Base-by-base conservation (phyloP, 257 asterid genomes). In the Fraxinus excelsior region DNA sequence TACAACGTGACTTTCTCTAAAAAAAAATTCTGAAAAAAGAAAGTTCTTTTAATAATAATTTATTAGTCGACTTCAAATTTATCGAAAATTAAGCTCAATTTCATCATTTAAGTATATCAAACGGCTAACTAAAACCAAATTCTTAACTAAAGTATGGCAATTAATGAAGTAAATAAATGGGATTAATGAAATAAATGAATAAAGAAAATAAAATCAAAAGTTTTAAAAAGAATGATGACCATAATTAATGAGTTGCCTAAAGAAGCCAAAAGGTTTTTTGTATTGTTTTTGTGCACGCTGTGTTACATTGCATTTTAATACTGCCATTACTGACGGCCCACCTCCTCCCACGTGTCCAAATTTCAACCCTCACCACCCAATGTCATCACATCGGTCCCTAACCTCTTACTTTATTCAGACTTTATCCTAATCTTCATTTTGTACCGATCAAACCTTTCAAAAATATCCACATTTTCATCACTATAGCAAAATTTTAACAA, bases 211-310 rank as follows among this genome's bases (percentile, higher is more conserved):
- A 62, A 62, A 25, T 62, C 68, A 62, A 23, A 26, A 19, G 2
- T 38, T 67, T 56, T 21, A n/a, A 58, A 58, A 32, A 60, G 7
- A 25, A 49, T 1, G 29, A 44, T 53, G 19, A 80, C 80, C 77
- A 76, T 56, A 85, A 87, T 89, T 87, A 83, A 88, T 85, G 87
- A 70, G 69, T 80, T 73, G 77, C 73, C 74, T 35, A 83, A 82
- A 85, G 79, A 53, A 81, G 75, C 88, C 81, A 80, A 84, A 83
- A 72, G 85, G 85, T 85, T 82, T 73, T 75, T 18, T 81, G 7
- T 82, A 75, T 78, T 76, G 77, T 16, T 49, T 9, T 16, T 10
- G 14, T 7, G 29, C 11, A 14, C 13, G 32, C 34, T 2, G 29
- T 23, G 21, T 23, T 16, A 35, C 10, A 35, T 3, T 35, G 40